Base-by-base conservation (phyloP, 305 asterid genomes). In the Fraxinus greggii region DNA sequence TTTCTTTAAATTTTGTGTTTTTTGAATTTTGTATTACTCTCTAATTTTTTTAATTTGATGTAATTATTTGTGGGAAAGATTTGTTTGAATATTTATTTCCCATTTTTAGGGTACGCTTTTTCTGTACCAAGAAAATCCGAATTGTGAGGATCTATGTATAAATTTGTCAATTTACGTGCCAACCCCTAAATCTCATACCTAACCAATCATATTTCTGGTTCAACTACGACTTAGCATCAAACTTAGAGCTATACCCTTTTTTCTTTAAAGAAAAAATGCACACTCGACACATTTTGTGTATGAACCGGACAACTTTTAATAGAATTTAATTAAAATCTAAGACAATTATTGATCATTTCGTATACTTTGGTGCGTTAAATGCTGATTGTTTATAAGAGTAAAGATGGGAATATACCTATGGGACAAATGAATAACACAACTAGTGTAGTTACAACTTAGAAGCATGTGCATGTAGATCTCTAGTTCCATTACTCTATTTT, bases 201-300 rank as follows among this genome's bases (percentile, higher is more conserved):
- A 82, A 82, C 89, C 91, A 87, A 83, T 42, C 80, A 86, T 67
- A 80, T 78, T 83, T 89, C 84, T 32, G 90, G 89, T 86, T 87
- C 88, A 79, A 86, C 91, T 86, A 85, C 82, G 88, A 88, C 91
- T 83, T 88, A 88, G 92, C 90, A 83, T 80, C 63, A 80, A 84
- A 56, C 80, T 86, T 84, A 75, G 7, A 40, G 21, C 78, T 24
- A 76, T 28, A 76, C 35, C 45, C 74, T 67, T 12, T 65, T 67
- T 67, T 9, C 15, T 67, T 28, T 28, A 26, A 12, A 10, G 1
- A 67, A 65, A 67, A 10, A 26, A 67, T 1, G 1, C 8, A 28
- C 8, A 1, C 36, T 28, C n/a, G 7, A 1, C 36, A 65, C 8
- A 19, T 28, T 65, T 21, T 24, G 5, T 8, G 0, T 21, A 15